A percentile compares a stretch with the other conserved stretches of the same genome.
These are phyloP conservation scores for Ceratobasidium sp. DNA, from an alignment of 1,284 basidiomycete genomes.

Conservation along the genomic window DNA sequence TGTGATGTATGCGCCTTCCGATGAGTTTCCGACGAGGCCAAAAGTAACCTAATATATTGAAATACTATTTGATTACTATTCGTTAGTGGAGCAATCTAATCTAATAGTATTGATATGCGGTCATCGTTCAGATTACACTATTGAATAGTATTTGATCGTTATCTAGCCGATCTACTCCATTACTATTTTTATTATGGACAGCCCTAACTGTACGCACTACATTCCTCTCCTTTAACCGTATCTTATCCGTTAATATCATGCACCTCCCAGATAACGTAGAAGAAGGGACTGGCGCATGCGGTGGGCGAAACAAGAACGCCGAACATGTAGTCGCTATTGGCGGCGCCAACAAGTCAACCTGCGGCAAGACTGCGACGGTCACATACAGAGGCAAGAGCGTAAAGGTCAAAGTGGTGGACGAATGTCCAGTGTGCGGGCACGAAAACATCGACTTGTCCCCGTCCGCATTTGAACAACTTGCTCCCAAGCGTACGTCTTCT, in stretches of 20 bases:
- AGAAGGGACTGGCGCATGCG: slow-evolving; percentile 12
- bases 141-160: no score
- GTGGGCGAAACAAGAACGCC: slow-evolving; percentile 4
- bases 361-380: slow-evolving; percentile 16
- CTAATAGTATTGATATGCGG: no score
- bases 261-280: background rate
- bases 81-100: no score
- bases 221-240: background rate
- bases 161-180: no score
- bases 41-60: no score
- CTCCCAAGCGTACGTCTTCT: background rate
- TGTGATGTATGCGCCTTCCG: no score
- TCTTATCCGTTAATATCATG: background rate
- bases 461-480: slow-evolving; percentile 16
- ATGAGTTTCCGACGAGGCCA: no score
- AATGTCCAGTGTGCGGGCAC: slow-evolving; percentile 11
- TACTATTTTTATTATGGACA: no score
- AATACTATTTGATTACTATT: no score
- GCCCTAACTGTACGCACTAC: background rate
- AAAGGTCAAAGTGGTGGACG: slow-evolving; percentile 8
- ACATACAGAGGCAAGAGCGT: slow-evolving; percentile 1
- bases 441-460: slow-evolving; percentile 25
- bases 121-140: no score
- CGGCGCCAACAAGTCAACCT: background rate
- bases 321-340: slow-evolving; percentile 21